phyloP scores from a whole-genome alignment of 805 yeast genomes.

The Saccharomycopsis javanensis region DNA sequence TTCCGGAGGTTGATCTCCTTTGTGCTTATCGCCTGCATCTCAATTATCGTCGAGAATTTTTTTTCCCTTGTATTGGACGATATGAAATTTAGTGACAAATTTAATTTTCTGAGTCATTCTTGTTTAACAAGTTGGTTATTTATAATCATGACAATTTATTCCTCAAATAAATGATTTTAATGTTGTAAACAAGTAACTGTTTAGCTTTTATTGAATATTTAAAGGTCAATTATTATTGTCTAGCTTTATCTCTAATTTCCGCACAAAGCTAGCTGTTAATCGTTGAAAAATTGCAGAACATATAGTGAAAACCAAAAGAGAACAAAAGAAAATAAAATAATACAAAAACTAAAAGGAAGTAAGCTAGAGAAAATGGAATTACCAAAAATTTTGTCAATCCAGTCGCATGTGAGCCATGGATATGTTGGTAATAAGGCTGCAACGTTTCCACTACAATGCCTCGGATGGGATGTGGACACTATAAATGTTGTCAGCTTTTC shows the following conservation, averaged over 20 bases:
- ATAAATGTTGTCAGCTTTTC: constrained; percentile 83
- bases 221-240: no score
- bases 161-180: no score
- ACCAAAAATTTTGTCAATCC: constrained; percentile 39
- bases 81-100: no score
- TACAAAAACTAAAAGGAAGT: not conserved
- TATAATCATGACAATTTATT: no score
- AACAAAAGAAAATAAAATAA: not conserved
- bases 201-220: no score
- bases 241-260: no score
- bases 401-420: constrained; percentile 93
- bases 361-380: not conserved
- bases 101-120: not conserved
- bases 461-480: constrained; percentile 90
- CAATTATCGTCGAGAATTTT: not conserved
- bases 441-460: constrained; percentile 75
- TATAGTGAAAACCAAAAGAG: not conserved
- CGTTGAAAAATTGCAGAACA: not conserved
- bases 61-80: not conserved
- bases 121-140: not conserved
- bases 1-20: not conserved
- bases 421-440: constrained; percentile 91
- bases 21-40: not conserved
- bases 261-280: no score
- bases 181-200: no score